These are phyloP conservation scores for Buddleja alternifolia DNA, from an alignment of 257 asterid species.

Conservation along the genomic window DNA sequence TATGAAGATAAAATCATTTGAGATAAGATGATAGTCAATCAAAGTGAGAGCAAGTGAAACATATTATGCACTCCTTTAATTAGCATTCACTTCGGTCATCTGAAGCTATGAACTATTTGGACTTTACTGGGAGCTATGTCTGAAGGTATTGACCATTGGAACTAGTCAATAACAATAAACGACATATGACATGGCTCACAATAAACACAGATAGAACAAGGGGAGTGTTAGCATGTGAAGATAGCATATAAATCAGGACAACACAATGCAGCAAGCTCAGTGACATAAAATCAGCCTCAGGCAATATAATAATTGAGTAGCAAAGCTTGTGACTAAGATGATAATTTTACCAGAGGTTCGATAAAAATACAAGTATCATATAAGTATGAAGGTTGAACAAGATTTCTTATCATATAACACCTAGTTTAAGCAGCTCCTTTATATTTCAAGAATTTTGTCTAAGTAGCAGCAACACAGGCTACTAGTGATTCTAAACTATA, in stretches of 20 bases:
- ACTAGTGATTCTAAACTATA: neutral
- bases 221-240: neutral
- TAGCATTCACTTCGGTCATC: conserved; percentile 10
- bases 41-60: conserved; percentile 8
- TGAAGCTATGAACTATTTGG: conserved; percentile 2
- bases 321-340: neutral
- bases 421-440: too few relatives aligned
- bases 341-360: neutral
- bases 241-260: neutral
- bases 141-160: neutral
- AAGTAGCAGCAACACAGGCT: conserved; percentile 1
- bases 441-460: too few relatives aligned
- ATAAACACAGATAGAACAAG: too few relatives aligned
- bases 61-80: neutral
- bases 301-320: neutral
- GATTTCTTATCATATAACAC: neutral
- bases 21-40: conserved; percentile 9
- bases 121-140: conserved; percentile 20
- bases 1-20: neutral
- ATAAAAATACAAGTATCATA: neutral
- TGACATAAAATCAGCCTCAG: neutral
- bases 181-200: neutral
- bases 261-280: neutral
- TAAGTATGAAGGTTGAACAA: neutral
- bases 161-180: neutral